Percentiles rank a stretch among this genome's conserved stretches.
phyloP scores from a whole-genome alignment of 768 basidiomycete species.

The Fistulinella prunicolor region DNA sequence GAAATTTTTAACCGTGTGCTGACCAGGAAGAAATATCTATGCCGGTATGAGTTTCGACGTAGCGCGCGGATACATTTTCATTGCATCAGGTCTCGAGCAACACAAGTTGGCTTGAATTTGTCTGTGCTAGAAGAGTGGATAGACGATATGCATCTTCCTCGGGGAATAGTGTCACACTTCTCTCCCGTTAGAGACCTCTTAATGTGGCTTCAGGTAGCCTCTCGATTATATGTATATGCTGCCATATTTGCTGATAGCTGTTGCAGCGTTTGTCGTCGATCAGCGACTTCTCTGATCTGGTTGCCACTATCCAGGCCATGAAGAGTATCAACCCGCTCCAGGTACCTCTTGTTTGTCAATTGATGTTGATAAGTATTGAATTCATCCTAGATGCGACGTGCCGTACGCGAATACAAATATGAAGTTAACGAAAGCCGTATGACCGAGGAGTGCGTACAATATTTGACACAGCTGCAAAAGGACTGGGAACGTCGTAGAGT shows the following conservation, averaged over 20 bases:
- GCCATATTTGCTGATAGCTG: conserved; percentile 1
- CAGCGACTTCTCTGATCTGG: conserved; percentile 79
- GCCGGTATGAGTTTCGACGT: conserved; percentile 52
- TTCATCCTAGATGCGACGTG: conserved; percentile 74
- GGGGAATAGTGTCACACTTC: conserved; percentile 77
- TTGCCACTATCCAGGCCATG: conserved; percentile 88
- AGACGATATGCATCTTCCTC: conserved; percentile 72
- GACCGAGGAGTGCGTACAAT: conserved; percentile 94
- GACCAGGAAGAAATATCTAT: conserved; percentile 92
- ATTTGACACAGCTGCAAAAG: conserved; percentile 91
- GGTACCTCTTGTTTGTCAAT: conserved; percentile 36
- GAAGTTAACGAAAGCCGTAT: conserved; percentile 91
- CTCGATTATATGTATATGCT: background rate
- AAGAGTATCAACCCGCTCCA: conserved; percentile 89
- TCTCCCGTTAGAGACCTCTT: conserved; percentile 79
- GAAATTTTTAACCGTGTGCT: conserved; percentile 83
- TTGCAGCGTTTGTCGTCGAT: conserved; percentile 81
- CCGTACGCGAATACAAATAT: conserved; percentile 89
- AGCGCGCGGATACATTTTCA: conserved; percentile 6
- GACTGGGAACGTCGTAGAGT: conserved; percentile 96
- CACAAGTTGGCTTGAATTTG: conserved; percentile 88
- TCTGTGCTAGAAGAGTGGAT: conserved; percentile 90
- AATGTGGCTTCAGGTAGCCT: conserved; percentile 75
- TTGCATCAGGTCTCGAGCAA: conserved; percentile 61
- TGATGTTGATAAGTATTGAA: background rate